Evolutionary conservation across 1,284 basidiomycete genomes (phyloP).

Genomic region (Rhodotorula sp.): DNA sequence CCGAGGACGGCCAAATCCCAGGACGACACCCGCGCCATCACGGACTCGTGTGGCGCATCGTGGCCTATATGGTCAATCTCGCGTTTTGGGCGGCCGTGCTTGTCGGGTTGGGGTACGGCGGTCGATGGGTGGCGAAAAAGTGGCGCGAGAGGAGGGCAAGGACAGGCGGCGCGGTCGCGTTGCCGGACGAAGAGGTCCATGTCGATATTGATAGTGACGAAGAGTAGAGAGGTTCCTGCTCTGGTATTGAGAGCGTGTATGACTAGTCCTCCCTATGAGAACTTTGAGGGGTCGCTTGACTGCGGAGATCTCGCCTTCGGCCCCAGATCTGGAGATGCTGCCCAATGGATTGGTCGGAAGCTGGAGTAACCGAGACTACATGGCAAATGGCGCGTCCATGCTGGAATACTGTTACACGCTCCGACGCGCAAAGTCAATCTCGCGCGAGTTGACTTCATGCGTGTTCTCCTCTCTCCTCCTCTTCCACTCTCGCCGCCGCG

Average conservation of each 20-base stretch:
- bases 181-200: neutral
- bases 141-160: neutral
- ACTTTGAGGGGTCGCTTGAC: too few relatives aligned
- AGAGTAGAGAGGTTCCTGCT: neutral
- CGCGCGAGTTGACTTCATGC: neutral
- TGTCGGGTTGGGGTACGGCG: neutral
- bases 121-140: neutral
- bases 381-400: too few relatives aligned
- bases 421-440: neutral
- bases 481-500: too few relatives aligned
- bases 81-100: neutral
- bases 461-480: neutral
- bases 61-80: constrained; percentile 3
- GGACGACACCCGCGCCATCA: neutral
- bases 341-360: too few relatives aligned
- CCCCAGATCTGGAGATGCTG: too few relatives aligned
- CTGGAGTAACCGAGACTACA: too few relatives aligned
- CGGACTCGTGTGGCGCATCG: neutral
- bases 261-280: too few relatives aligned
- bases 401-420: too few relatives aligned
- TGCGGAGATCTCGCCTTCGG: too few relatives aligned
- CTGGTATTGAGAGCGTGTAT: neutral
- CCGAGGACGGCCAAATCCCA: too few relatives aligned
- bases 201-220: neutral
- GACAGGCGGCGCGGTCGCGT: neutral